Evolutionary conservation across 768 basidiomycete species (phyloP).

Genomic region (Gelatoporia subvermispora): DNA sequence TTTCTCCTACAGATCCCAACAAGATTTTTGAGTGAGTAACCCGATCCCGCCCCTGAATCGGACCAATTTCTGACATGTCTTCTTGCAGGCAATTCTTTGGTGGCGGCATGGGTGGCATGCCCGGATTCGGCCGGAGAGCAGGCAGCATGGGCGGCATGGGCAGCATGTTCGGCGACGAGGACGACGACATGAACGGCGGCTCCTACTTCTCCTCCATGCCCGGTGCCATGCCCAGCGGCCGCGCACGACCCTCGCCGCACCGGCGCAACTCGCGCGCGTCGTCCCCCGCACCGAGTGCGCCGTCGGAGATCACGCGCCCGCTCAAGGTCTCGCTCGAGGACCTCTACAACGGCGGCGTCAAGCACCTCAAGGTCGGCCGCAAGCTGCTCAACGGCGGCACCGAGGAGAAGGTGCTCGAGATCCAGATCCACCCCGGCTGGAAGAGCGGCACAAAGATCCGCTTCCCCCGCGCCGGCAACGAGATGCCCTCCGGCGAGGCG

Average conservation of each 20-base stretch:
- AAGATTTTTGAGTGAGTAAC: slow-evolving; percentile 81
- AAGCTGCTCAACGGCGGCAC: slow-evolving; percentile 63
- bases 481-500: slow-evolving; percentile 56
- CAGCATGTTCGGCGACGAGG: slow-evolving; percentile 27
- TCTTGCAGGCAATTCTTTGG: slow-evolving; percentile 53
- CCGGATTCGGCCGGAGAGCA: slow-evolving; percentile 31
- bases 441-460: slow-evolving; percentile 94
- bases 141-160: slow-evolving; percentile 23
- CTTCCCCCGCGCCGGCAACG: slow-evolving; percentile 85
- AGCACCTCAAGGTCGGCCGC: slow-evolving; percentile 84
- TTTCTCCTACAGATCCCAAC: slow-evolving; percentile 75
- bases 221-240: slow-evolving; percentile 41
- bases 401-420: slow-evolving; percentile 85
- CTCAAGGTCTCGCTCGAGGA: slow-evolving; percentile 85
- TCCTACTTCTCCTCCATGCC: slow-evolving; percentile 41
- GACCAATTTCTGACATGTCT: slow-evolving; percentile 1
- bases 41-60: background rate
- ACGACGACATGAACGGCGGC: slow-evolving; percentile 47
- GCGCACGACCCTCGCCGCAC: slow-evolving; percentile 19
- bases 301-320: slow-evolving; percentile 71
- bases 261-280: slow-evolving; percentile 27
- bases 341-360: slow-evolving; percentile 78
- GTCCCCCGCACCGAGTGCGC: slow-evolving; percentile 37
- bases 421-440: slow-evolving; percentile 84
- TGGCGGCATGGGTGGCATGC: slow-evolving; percentile 30